Evolutionary conservation across 805 yeast genomes (phyloP).

Genomic region (Torulaspora quercuum): DNA sequence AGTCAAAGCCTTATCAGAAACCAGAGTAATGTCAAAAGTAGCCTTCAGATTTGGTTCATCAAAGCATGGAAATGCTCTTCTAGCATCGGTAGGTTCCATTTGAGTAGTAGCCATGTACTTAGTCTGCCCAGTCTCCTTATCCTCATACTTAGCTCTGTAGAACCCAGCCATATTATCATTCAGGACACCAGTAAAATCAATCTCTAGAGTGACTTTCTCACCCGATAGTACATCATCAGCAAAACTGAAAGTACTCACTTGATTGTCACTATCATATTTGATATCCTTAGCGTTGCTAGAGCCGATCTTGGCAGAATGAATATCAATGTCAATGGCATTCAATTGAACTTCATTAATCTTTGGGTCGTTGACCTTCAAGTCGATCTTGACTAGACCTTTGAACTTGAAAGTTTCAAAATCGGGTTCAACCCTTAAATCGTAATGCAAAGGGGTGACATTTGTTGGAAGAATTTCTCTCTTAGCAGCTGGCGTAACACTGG

Average conservation of each 20-base stretch:
- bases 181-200: slow-evolving; percentile 58
- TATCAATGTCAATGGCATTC: slow-evolving; percentile 63
- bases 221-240: slow-evolving; percentile 38
- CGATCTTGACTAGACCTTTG: slow-evolving; percentile 53
- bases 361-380: slow-evolving; percentile 48
- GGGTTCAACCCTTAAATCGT: slow-evolving; percentile 66
- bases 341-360: slow-evolving; percentile 46
- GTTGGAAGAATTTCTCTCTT: slow-evolving; percentile 52
- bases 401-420: slow-evolving; percentile 55
- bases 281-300: slow-evolving; percentile 42
- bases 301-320: slow-evolving; percentile 46
- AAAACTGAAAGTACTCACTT: slow-evolving; percentile 61
- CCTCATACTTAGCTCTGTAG: slow-evolving; percentile 63
- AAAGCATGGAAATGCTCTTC: slow-evolving; percentile 83
- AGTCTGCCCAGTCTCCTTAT: slow-evolving; percentile 55
- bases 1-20: slow-evolving; percentile 53
- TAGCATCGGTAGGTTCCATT: slow-evolving; percentile 83
- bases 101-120: slow-evolving; percentile 79
- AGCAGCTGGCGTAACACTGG: slow-evolving; percentile 10
- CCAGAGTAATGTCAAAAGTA: slow-evolving; percentile 59
- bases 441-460: slow-evolving; percentile 68
- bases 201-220: slow-evolving; percentile 43
- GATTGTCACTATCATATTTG: slow-evolving; percentile 49
- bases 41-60: slow-evolving; percentile 84
- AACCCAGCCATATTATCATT: slow-evolving; percentile 82